Percentiles rank a stretch among this genome's conserved stretches.
Evolutionary conservation across 108 stramenopile species (phyloP).

Genomic region (Stephanodiscus triporus): DNA sequence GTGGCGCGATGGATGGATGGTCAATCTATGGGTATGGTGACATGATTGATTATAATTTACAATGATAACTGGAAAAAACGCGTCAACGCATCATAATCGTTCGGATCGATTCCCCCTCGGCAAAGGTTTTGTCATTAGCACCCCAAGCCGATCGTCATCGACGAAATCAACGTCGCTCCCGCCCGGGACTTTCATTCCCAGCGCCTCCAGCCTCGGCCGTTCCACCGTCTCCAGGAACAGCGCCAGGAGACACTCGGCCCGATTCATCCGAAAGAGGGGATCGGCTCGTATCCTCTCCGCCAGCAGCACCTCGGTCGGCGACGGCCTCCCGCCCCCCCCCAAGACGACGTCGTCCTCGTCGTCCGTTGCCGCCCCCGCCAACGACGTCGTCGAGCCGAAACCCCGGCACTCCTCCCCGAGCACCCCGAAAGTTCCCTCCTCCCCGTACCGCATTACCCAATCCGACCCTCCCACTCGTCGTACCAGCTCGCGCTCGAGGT

Average conservation of each 20-base stretch:
- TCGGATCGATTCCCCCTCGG: too few relatives aligned
- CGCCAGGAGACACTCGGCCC: conserved; percentile 84
- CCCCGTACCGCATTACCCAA: conserved; percentile 70
- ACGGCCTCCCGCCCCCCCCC: not conserved
- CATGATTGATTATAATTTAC: too few relatives aligned
- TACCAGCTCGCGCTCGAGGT: conserved; percentile 56
- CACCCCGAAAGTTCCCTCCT: conserved; percentile 72
- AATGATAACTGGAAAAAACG: too few relatives aligned
- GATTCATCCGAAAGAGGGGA: conserved; percentile 76
- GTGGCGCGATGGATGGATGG: too few relatives aligned
- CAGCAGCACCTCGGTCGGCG: conserved; percentile 25
- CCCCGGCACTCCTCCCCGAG: conserved; percentile 54
- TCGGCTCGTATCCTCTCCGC: conserved; percentile 53
- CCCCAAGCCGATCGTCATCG: conserved; percentile 74
- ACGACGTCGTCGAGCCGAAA: not conserved
- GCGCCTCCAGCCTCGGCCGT: conserved; percentile 58
- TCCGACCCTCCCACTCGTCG: conserved; percentile 24
- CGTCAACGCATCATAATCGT: too few relatives aligned
- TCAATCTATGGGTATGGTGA: too few relatives aligned
- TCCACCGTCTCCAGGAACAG: conserved; percentile 75
- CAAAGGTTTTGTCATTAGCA: too few relatives aligned
- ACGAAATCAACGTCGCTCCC: conserved; percentile 79
- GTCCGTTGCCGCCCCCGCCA: not conserved
- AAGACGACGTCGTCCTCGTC: too few relatives aligned
- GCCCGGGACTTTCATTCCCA: conserved; percentile 58